Conservation (phyloP, 2,329 filamentous ascomycete species). For the Sporothrix sp. region DNA sequence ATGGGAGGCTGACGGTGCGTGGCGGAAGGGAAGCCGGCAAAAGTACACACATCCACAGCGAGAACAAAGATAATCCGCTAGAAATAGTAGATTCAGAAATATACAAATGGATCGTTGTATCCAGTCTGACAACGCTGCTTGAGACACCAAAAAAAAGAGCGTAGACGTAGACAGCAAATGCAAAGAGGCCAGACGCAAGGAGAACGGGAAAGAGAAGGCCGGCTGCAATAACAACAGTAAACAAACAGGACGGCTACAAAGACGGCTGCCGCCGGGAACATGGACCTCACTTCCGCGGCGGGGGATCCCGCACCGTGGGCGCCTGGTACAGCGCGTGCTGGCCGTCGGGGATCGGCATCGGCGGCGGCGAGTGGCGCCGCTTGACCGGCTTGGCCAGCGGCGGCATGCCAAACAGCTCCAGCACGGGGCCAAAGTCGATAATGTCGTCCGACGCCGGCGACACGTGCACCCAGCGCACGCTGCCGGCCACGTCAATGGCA, state of each 20-base stretch:
- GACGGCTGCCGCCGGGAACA: not conserved
- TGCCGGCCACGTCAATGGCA: slow-evolving; percentile 44
- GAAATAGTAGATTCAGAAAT: too few species aligned
- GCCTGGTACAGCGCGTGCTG: slow-evolving; percentile 8
- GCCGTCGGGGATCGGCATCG: not conserved
- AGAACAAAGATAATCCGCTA: too few species aligned
- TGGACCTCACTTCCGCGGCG: not conserved
- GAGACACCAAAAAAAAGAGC: too few species aligned
- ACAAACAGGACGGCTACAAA: not conserved
- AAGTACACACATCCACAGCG: too few species aligned
- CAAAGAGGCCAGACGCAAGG: not conserved
- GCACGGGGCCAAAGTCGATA: slow-evolving; percentile 35
- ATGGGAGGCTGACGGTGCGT: too few species aligned
- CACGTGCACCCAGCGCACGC: slow-evolving; percentile 42
- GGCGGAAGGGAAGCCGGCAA: too few species aligned
- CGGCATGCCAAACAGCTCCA: slow-evolving; percentile 12
- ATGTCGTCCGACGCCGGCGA: slow-evolving; percentile 42
- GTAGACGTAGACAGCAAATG: too few species aligned
- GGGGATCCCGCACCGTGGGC: not conserved
- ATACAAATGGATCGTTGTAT: too few species aligned
- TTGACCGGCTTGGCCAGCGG: slow-evolving; percentile 8
- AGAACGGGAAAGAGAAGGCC: not conserved
- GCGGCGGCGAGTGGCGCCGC: not conserved
- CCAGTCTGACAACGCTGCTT: too few species aligned
- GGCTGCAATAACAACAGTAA: not conserved